A percentile compares a stretch with the other conserved stretches of the same genome.
These are phyloP conservation scores for Botryotinia convoluta DNA, from an alignment of 2,329 filamentous ascomycete genomes.

Conservation along the genomic window DNA sequence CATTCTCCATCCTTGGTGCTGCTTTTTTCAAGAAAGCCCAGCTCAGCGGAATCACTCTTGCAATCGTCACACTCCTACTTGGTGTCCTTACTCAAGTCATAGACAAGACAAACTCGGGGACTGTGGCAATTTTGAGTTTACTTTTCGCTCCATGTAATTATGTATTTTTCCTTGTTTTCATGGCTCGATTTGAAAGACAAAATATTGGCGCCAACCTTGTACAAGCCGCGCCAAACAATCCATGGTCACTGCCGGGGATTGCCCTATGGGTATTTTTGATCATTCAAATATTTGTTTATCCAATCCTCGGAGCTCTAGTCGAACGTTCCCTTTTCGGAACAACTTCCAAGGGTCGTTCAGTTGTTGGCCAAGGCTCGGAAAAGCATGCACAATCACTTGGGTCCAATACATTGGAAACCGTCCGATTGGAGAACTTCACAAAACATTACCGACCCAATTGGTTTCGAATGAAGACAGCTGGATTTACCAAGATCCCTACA, in stretches of 20 bases:
- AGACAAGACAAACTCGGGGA: constrained; percentile 54
- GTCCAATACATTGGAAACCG: constrained; percentile 46
- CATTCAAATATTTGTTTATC: constrained; percentile 75
- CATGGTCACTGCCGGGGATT: constrained; percentile 70
- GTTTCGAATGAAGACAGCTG: constrained; percentile 49
- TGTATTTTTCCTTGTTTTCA: constrained; percentile 72
- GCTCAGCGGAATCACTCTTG: constrained; percentile 77
- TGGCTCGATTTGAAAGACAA: constrained; percentile 72
- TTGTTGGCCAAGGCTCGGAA: constrained; percentile 39
- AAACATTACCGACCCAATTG: constrained; percentile 73
- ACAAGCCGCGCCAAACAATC: constrained; percentile 59
- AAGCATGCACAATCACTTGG: constrained; percentile 21
- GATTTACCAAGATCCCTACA: constrained; percentile 41
- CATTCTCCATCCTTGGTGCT: constrained; percentile 76
- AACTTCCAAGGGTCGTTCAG: constrained; percentile 58
- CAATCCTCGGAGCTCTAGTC: constrained; percentile 69
- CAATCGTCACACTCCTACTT: constrained; percentile 69
- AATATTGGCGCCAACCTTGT: constrained; percentile 59
- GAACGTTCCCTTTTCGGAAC: constrained; percentile 77
- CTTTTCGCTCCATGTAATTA: constrained; percentile 88
- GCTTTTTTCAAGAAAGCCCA: constrained; percentile 86
- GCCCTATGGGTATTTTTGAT: constrained; percentile 74
- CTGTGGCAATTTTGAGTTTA: constrained; percentile 67
- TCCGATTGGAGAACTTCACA: constrained; percentile 69
- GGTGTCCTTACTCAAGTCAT: constrained; percentile 80